Percentiles rank a stretch among this genome's conserved stretches.
phyloP scores from a whole-genome alignment of 345 rosid species.

The Lagerstroemia speciosa region DNA sequence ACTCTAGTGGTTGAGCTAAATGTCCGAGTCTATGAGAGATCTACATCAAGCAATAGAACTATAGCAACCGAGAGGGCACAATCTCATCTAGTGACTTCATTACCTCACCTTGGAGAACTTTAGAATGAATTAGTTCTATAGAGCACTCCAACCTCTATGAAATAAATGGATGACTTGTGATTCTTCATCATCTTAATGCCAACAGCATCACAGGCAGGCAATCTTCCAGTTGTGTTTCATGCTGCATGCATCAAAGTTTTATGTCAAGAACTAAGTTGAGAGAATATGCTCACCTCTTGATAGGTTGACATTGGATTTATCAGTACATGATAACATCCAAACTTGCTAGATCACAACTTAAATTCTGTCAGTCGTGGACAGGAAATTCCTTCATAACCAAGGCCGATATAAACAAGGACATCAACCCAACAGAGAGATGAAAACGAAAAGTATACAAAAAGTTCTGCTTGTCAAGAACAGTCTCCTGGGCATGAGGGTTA shows the following conservation, averaged over 20 bases:
- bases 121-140: not conserved
- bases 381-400: slow-evolving; percentile 40
- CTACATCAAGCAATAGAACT: not conserved
- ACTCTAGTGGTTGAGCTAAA: not conserved
- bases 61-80: not conserved
- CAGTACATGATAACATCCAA: not conserved
- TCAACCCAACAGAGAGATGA: slow-evolving; percentile 39
- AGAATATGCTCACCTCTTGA: not conserved
- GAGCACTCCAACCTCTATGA: not conserved
- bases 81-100: not conserved
- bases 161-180: not conserved
- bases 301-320: slow-evolving; percentile 9
- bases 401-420: slow-evolving; percentile 43
- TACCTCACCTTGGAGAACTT: not conserved
- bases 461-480: slow-evolving; percentile 37
- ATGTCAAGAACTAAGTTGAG: not conserved
- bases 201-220: not conserved
- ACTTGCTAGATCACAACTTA: not conserved
- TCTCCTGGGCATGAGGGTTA: slow-evolving; percentile 50
- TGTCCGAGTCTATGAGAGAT: not conserved
- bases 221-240: not conserved
- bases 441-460: slow-evolving; percentile 44
- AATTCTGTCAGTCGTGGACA: not conserved
- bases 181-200: not conserved
- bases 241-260: not conserved